Percentiles rank a stretch among this genome's conserved stretches.
Evolutionary conservation across 1,139 yeast species (phyloP).

Genomic region (Yamadazyma siamensis): DNA sequence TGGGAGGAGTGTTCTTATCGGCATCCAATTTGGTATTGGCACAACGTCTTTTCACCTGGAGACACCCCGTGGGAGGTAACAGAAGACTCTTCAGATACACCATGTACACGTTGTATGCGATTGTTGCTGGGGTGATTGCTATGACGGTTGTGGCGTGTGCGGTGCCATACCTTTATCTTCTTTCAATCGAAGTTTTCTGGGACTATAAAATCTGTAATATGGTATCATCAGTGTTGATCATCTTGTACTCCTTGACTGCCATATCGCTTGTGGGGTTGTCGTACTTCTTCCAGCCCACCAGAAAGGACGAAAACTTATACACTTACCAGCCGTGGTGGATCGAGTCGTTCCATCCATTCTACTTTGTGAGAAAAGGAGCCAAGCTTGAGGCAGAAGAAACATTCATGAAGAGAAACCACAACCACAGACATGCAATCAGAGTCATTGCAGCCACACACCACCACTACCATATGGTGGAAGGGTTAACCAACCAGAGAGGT

Average conservation of each 20-base stretch:
- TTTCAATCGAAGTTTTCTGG: slow-evolving; percentile 18
- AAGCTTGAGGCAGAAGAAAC: slow-evolving; percentile 35
- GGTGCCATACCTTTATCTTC: slow-evolving; percentile 29
- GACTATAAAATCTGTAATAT: slow-evolving; percentile 27
- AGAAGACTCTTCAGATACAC: slow-evolving; percentile 31
- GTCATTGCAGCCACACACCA: slow-evolving; percentile 45
- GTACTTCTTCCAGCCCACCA: slow-evolving; percentile 37
- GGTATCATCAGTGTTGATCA: slow-evolving; percentile 27
- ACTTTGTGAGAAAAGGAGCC: slow-evolving; percentile 35
- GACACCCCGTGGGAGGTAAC: slow-evolving; percentile 46
- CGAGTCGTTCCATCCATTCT: slow-evolving; percentile 37
- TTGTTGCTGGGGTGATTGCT: slow-evolving; percentile 28
- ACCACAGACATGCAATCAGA: slow-evolving; percentile 40
- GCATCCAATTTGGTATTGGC: slow-evolving; percentile 40
- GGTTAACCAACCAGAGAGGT: slow-evolving; percentile 39
- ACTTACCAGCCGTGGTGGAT: slow-evolving; percentile 49
- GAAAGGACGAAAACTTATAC: slow-evolving; percentile 38
- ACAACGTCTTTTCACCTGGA: slow-evolving; percentile 42
- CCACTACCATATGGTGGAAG: slow-evolving; percentile 38
- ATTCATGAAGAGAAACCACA: slow-evolving; percentile 39
- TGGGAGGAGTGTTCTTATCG: slow-evolving; percentile 32
- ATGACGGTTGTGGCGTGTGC: slow-evolving; percentile 33
- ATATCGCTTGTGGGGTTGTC: slow-evolving; percentile 31
- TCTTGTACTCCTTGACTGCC: slow-evolving; percentile 34
- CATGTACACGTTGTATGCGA: slow-evolving; percentile 28